Base-by-base conservation (phyloP, 2,329 filamentous ascomycete genomes). In the Cordyceps javanica region DNA sequence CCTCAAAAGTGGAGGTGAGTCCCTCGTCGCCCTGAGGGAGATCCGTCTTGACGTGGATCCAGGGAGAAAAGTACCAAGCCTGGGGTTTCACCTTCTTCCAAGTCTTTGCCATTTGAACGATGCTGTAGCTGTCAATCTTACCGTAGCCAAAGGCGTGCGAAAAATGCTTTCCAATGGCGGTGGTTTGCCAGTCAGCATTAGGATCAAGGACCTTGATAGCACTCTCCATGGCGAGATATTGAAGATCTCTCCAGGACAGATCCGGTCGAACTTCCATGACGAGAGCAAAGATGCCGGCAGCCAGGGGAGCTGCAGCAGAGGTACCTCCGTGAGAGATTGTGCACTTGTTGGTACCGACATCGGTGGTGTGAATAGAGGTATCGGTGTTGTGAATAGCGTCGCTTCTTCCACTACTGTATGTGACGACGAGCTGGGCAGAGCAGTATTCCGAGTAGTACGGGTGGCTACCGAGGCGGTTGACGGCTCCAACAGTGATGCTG, bases 351-450 rank as follows among this genome's bases (percentile, higher is more conserved):
- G 80, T 74, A 53, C 94, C 94, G 26, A 99, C 91, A 66, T 99
- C 94, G 1, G 94, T 99, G 0, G 94, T 99, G 73, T 97, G 92
- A 66, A 99, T 99, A 13, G 89, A 84, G n/a, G n/a, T n/a, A 66
- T 99, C 94, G 1, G 94, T 99, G 0, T 94, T 99, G 73, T 97
- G 92, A 66, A 99, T 99, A 13, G 89, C 84, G 73, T 96, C 91
- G 49, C 85, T 85, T 62, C 85, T 86, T 58, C 94, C 94, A 72
- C 91, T 97, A 69, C 92, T 97, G 72, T 97, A 99, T 0, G 94
- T 96, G 10, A 99, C 94, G 3, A 97, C 92, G 48, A 99, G 78
- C 70, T 96, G 90, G 23, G 94, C 94, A 3, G 93, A 97, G 75
- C 94, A 99, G 61, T 90, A 88, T 72, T 99, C 94, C 0, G 93